Percentiles rank a stretch among this genome's conserved stretches.
Conservation (phyloP, 306 rosid genomes). For the Vigna hirtella region DNA sequence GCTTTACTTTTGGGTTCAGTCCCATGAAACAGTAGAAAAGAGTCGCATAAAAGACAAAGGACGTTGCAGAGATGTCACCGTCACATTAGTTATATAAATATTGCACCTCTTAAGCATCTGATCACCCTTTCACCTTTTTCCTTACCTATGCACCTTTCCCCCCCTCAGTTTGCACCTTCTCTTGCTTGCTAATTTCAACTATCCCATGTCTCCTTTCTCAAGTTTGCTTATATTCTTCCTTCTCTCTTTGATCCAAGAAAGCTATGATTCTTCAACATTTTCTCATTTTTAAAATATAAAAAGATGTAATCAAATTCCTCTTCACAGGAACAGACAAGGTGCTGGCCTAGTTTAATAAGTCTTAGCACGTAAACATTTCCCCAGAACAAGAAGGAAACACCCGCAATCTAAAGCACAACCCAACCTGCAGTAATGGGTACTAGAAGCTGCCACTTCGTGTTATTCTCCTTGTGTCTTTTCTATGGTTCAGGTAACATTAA, state of each 20-base stretch:
- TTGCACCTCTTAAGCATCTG: constrained; percentile 40
- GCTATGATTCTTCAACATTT: constrained; percentile 74
- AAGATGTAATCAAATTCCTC: constrained; percentile 49
- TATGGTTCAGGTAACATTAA: constrained; percentile 66
- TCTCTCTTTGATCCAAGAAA: constrained; percentile 84
- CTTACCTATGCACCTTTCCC: constrained; percentile 42
- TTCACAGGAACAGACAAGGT: constrained; percentile 51
- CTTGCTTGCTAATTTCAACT: constrained; percentile 87
- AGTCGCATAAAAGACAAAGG: constrained; percentile 48
- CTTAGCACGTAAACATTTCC: constrained; percentile 59
- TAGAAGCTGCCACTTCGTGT: constrained; percentile 49
- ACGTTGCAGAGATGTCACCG: constrained; percentile 42
- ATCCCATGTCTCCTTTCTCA: constrained; percentile 88
- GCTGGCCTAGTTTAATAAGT: constrained; percentile 60
- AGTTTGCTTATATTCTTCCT: constrained; percentile 92
- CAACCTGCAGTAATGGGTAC: constrained; percentile 60
- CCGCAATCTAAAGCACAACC: constrained; percentile 38
- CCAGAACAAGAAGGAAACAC: constrained; percentile 46
- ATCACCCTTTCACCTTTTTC: constrained; percentile 55
- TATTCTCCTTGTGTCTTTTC: constrained; percentile 59
- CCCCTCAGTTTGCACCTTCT: constrained; percentile 57
- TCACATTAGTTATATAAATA: constrained; percentile 22
- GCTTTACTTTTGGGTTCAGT: constrained; percentile 70
- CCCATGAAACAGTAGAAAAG: constrained; percentile 73
- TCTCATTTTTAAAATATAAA: constrained; percentile 43